phyloP scores from a whole-genome alignment of 441 rosid species.

The Gossypium trilobum region DNA sequence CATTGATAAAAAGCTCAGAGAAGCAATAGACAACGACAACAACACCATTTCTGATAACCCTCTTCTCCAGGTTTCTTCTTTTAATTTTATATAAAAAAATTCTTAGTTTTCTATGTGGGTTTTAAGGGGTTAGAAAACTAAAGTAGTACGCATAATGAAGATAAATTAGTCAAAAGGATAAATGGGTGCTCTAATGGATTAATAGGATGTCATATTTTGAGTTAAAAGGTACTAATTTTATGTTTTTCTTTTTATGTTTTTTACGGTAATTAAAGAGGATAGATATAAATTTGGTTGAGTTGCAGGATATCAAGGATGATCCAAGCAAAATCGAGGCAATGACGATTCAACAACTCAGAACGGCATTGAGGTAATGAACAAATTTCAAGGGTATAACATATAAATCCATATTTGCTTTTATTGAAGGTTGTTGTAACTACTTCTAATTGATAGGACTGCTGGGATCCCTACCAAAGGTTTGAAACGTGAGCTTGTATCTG shows the following conservation, averaged over 20 bases:
- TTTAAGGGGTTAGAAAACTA: conserved; percentile 13
- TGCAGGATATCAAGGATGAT: conserved; percentile 36
- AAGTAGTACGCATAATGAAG: conserved; percentile 14
- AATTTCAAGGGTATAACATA: conserved; percentile 5
- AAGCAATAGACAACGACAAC: background rate
- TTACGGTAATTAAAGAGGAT: background rate
- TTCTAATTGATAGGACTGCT: conserved; percentile 38
- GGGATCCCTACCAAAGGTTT: conserved; percentile 68
- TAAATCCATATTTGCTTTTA: background rate
- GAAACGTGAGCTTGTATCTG: conserved; percentile 53
- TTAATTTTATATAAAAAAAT: background rate
- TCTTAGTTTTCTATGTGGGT: conserved; percentile 10
- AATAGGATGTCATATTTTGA: conserved; percentile 6
- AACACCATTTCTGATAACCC: conserved; percentile 19
- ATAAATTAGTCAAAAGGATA: conserved; percentile 23
- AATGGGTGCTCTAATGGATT: conserved; percentile 16
- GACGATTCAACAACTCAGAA: conserved; percentile 69
- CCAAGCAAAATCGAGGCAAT: conserved; percentile 39
- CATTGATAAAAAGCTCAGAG: conserved; percentile 23
- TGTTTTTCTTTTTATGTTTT: background rate
- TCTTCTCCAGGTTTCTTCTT: conserved; percentile 13
- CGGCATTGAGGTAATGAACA: conserved; percentile 45
- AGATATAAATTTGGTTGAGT: conserved; percentile 11
- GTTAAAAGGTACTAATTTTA: background rate
- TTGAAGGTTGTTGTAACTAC: background rate